Base-by-base conservation (phyloP, 768 basidiomycete species). In the Pisolithus marmoratus region DNA sequence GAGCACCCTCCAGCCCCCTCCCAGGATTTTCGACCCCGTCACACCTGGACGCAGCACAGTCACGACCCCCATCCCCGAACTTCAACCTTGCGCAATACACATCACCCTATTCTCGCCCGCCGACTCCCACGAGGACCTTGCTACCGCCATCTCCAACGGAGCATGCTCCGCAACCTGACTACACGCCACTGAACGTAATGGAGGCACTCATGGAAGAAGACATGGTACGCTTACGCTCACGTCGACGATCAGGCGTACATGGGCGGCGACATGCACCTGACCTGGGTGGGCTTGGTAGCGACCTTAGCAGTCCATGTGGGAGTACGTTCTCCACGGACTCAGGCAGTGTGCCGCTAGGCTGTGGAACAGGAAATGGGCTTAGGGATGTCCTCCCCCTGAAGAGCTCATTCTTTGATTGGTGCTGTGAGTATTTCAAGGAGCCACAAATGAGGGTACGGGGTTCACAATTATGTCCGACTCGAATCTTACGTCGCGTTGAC, bases 381-480 rank as follows among this genome's bases (percentile, higher is more conserved):
- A 79, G 87, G 52, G 89, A 95, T 66, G 81, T 87, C 2, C 67
- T 98, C 56, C 96, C 96, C 0, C 69, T 99, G 61, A 92, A 90
- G 70, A 94, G 92, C 63, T 76, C 81, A 8, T 95, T 90, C 71
- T 99, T 87, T 63, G 95, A 97, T 63, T 97, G 93, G 90, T 93
- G 93, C 54, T 81, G 83, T 61, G 94, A 98, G 64, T 98, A 98
- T 66, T 99, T 97, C 74, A 93, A 88, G 56, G 94, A 97, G 66
- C 93, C 95, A 3, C 96, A 99, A 68, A 98, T 99, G 95, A 85
- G 92, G 76, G 94, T 95, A 65, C 61, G 83, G 60, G 14, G 31
- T 38, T 24, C 53, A 47, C 34, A 38, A 9, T 34, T 15, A 44
- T 50, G 14, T 45, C 24, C 34, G 44, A 31, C n/a, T 38, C 2